Conservation (phyloP, 345 rosid species). For the Pistacia vera region DNA sequence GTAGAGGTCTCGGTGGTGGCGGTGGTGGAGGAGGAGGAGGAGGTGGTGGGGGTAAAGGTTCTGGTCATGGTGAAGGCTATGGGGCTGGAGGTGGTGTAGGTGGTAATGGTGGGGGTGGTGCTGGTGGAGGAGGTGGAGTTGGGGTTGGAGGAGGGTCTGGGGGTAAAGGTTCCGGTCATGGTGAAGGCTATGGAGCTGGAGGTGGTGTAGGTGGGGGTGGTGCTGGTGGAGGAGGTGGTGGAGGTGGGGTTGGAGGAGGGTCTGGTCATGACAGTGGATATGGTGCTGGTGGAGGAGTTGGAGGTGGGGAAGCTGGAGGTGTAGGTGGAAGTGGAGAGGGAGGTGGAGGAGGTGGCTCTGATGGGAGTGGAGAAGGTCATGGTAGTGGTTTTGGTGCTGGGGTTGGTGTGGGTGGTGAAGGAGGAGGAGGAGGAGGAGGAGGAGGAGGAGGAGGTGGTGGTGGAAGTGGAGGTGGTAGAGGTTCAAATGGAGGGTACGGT, state of each 20-base stretch:
- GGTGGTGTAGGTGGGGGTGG: slow-evolving; percentile 13
- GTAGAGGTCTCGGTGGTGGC: slow-evolving; percentile 16
- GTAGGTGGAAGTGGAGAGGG: slow-evolving; percentile 18
- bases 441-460: slow-evolving; percentile 18
- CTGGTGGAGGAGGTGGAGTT: slow-evolving; percentile 25
- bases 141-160: background rate
- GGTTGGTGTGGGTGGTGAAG: slow-evolving; percentile 10
- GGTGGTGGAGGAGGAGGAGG: slow-evolving; percentile 30
- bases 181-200: slow-evolving; percentile 33
- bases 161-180: slow-evolving; percentile 37
- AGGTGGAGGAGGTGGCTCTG: slow-evolving; percentile 18
- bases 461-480: slow-evolving; percentile 16
- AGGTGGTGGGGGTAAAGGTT: background rate
- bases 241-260: slow-evolving; percentile 27
- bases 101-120: slow-evolving; percentile 34
- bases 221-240: slow-evolving; percentile 36
- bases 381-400: slow-evolving; percentile 38
- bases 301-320: slow-evolving; percentile 32
- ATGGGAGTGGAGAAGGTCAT: slow-evolving; percentile 21
- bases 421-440: slow-evolving; percentile 6
- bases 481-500: slow-evolving; percentile 14
- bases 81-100: slow-evolving; percentile 34
- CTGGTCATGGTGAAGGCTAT: slow-evolving; percentile 17
- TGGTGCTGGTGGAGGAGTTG: slow-evolving; percentile 32
- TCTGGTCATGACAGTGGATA: slow-evolving; percentile 25